Evolutionary conservation across 192 early-diverging fungal species (phyloP).

Genomic region (Chytriomyces confervae): DNA sequence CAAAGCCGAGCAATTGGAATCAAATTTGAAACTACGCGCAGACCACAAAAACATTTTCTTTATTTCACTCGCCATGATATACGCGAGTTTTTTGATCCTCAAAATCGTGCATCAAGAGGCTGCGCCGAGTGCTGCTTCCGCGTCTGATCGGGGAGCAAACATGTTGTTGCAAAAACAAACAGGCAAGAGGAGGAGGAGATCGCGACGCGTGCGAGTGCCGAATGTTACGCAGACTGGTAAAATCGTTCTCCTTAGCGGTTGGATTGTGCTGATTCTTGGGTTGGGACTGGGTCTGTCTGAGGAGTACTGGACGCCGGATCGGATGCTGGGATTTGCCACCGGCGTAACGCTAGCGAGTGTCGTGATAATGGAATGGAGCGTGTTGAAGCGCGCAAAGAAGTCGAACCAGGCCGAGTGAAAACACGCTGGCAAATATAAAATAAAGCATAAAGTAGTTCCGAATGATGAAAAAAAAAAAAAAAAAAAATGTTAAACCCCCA

Average conservation of each 20-base stretch:
- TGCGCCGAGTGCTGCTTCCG: too few species aligned
- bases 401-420: too few species aligned
- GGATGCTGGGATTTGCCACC: background rate
- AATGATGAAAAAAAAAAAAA: too few species aligned
- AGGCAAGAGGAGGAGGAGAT: background rate
- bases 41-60: background rate
- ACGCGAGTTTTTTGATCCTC: background rate
- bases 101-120: background rate
- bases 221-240: background rate
- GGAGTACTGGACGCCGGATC: background rate
- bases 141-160: background rate
- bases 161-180: background rate
- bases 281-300: background rate
- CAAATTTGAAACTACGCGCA: background rate
- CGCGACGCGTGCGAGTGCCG: background rate
- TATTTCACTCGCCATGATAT: background rate
- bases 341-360: background rate
- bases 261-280: background rate
- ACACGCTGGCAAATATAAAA: too few species aligned
- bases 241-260: background rate
- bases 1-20: background rate
- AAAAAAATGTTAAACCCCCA: too few species aligned
- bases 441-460: too few species aligned
- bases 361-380: conserved; percentile 13
- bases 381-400: conserved; percentile 2